A percentile compares a stretch with the other conserved stretches of the same genome.
Conservation (phyloP, 192 early-diverging fungal species). For the Mortierella claussenii region DNA sequence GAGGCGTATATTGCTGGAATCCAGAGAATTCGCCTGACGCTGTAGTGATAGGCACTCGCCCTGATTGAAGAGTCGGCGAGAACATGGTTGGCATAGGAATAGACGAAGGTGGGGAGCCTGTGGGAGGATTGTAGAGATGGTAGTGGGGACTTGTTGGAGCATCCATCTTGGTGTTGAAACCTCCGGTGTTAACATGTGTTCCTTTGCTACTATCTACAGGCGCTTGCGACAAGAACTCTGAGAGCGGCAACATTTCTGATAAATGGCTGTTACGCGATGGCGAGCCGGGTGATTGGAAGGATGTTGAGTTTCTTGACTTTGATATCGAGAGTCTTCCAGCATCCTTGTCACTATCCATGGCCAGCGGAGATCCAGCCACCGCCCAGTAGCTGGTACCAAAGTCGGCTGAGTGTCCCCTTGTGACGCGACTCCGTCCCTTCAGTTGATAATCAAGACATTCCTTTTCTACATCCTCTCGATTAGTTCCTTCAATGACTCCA, state of each 20-base stretch:
- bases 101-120: neutral
- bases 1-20: slow-evolving; percentile 18
- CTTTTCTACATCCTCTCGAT: slow-evolving; percentile 13
- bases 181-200: too few relatives aligned
- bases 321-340: neutral
- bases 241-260: slow-evolving; percentile 36
- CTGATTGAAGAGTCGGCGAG: slow-evolving; percentile 9
- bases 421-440: slow-evolving; percentile 19
- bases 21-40: slow-evolving; percentile 35
- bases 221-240: slow-evolving; percentile 30
- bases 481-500: neutral
- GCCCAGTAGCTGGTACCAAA: slow-evolving; percentile 2
- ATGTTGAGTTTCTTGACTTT: neutral
- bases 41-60: slow-evolving; percentile 23
- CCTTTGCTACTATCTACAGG: neutral
- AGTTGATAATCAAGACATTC: slow-evolving; percentile 32
- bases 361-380: neutral
- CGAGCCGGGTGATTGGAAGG: neutral
- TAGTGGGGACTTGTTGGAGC: neutral
- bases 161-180: neutral
- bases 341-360: neutral
- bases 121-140: slow-evolving; percentile 9
- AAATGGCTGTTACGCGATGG: neutral
- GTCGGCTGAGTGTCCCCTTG: slow-evolving; percentile 11
- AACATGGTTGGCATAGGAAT: slow-evolving; percentile 2